These are phyloP conservation scores for Mycena albidolilacea DNA, from an alignment of 768 basidiomycete species.

Conservation along the genomic window DNA sequence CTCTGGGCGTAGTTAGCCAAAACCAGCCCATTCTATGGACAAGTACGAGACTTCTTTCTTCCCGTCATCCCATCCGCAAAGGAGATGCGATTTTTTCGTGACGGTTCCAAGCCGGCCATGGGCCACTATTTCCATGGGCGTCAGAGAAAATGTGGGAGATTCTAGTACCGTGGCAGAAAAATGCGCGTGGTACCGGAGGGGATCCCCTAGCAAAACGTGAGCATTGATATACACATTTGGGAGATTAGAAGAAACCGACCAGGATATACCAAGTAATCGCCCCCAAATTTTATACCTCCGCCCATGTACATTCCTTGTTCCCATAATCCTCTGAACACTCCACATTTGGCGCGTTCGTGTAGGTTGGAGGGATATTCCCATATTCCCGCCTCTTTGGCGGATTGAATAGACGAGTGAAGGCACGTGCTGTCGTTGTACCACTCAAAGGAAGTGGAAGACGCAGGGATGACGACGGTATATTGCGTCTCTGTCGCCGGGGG, in stretches of 20 bases:
- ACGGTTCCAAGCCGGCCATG: conserved; percentile 96
- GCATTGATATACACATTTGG: not conserved
- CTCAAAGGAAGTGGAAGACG: conserved; percentile 69
- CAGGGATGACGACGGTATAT: conserved; percentile 77
- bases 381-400: conserved; percentile 76
- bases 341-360: conserved; percentile 81
- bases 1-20: conserved; percentile 64
- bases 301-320: conserved; percentile 91
- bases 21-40: conserved; percentile 93
- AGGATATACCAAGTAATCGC: conserved; percentile 96
- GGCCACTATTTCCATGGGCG: conserved; percentile 95
- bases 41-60: conserved; percentile 78
- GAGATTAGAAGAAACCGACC: conserved; percentile 64
- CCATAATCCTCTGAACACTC: conserved; percentile 86
- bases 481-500: conserved; percentile 21
- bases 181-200: conserved; percentile 96
- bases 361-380: conserved; percentile 83
- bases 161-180: conserved; percentile 89
- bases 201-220: conserved; percentile 75
- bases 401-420: conserved; percentile 69
- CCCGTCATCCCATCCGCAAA: conserved; percentile 90
- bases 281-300: conserved; percentile 93
- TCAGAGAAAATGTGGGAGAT: conserved; percentile 69
- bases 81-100: conserved; percentile 95
- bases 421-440: conserved; percentile 74